phyloP scores from a whole-genome alignment of 2,329 filamentous ascomycete species.

The Ceratocystis eucalypticola region DNA sequence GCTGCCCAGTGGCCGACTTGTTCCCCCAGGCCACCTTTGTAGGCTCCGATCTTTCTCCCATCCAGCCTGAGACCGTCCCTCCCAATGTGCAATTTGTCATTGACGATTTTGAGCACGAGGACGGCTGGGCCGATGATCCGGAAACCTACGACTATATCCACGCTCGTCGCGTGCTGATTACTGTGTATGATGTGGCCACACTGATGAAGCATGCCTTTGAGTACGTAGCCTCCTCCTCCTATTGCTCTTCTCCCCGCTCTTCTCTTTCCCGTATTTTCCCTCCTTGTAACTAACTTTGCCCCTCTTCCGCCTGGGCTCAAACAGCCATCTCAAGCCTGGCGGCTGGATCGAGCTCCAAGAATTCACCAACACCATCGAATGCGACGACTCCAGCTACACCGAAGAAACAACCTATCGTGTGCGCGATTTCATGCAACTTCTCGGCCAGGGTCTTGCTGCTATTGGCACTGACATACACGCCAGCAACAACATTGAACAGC shows the following conservation, averaged over 20 bases:
- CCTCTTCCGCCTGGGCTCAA: not conserved
- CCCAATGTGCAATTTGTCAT: conserved; percentile 39
- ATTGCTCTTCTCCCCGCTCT: conserved; percentile 16
- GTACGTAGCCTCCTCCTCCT: conserved; percentile 24
- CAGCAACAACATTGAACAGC: conserved; percentile 27
- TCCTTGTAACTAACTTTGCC: not conserved
- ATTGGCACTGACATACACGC: conserved; percentile 33
- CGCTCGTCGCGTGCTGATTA: conserved; percentile 34
- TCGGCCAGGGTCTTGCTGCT: conserved; percentile 30
- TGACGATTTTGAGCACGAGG: conserved; percentile 38
- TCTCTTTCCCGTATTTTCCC: not conserved
- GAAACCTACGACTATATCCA: conserved; percentile 38
- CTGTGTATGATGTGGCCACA: conserved; percentile 30
- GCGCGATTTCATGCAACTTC: conserved; percentile 33
- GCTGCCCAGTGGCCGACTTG: conserved; percentile 33
- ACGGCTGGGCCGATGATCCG: conserved; percentile 36
- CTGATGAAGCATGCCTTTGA: conserved; percentile 33
- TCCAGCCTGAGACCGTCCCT: conserved; percentile 39
- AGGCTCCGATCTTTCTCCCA: conserved; percentile 39
- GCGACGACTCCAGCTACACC: conserved; percentile 34
- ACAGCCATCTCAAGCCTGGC: conserved; percentile 38
- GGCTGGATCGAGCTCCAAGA: conserved; percentile 40
- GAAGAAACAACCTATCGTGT: conserved; percentile 32
- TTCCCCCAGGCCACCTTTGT: conserved; percentile 34
- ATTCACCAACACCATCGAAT: conserved; percentile 30